Evolutionary conservation across 2,329 filamentous ascomycete genomes (phyloP).

Genomic region (Polychaeton citri): DNA sequence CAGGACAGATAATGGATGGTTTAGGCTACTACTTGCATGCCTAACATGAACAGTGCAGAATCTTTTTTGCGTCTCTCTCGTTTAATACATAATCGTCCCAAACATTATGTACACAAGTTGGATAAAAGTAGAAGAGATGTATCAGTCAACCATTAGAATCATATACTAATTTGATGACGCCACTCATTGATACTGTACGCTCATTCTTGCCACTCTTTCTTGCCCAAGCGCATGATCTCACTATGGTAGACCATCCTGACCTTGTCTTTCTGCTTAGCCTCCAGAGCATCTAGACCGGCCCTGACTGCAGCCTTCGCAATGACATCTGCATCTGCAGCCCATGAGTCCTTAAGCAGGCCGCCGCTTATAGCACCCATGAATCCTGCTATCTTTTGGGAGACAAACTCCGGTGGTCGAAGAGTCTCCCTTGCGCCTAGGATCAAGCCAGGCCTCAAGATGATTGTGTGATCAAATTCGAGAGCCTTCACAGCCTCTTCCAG

Average conservation of each 20-base stretch:
- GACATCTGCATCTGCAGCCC: constrained; percentile 61
- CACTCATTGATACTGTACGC: background rate
- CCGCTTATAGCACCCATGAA: constrained; percentile 41
- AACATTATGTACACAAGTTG: too few relatives aligned
- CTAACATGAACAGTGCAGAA: too few relatives aligned
- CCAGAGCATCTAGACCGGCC: constrained; percentile 37
- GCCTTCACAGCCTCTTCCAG: constrained; percentile 65
- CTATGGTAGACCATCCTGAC: constrained; percentile 46
- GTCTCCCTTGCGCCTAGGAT: constrained; percentile 58
- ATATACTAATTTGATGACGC: too few relatives aligned
- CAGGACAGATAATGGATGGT: too few relatives aligned
- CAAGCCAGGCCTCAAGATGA: constrained; percentile 61
- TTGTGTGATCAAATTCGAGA: constrained; percentile 61
- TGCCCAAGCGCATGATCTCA: constrained; percentile 57
- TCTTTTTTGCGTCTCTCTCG: too few relatives aligned
- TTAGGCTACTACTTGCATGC: too few relatives aligned
- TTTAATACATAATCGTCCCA: too few relatives aligned
- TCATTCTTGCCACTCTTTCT: constrained; percentile 32
- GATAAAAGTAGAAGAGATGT: too few relatives aligned
- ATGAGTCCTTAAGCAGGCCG: constrained; percentile 43
- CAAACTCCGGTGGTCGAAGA: constrained; percentile 42
- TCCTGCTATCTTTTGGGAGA: constrained; percentile 42
- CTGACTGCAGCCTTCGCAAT: constrained; percentile 56
- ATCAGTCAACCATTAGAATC: too few relatives aligned
- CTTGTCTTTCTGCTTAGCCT: constrained; percentile 44